A percentile compares a stretch with the other conserved stretches of the same genome.
phyloP scores from a whole-genome alignment of 345 rosid genomes.

The Gossypium turneri region DNA sequence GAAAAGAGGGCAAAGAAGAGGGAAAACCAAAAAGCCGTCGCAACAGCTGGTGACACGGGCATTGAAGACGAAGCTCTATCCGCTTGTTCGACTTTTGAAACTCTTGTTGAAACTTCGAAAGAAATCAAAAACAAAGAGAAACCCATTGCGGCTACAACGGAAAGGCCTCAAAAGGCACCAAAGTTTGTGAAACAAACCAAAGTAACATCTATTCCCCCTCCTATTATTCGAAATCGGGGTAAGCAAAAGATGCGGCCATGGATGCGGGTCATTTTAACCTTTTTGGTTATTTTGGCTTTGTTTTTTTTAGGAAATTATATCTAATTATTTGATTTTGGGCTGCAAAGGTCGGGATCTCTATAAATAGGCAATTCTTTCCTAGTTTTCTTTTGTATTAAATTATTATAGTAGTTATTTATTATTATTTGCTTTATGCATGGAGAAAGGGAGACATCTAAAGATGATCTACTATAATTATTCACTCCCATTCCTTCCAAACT shows the following conservation, averaged over 20 bases:
- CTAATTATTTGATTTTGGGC: neutral
- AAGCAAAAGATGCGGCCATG: neutral
- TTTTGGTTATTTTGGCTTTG: neutral
- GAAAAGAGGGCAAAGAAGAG: constrained; percentile 5
- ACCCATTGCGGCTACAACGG: neutral
- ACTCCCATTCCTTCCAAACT: no score
- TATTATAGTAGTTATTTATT: no score
- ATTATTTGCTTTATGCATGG: no score
- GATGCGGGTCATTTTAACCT: neutral
- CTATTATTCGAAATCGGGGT: neutral
- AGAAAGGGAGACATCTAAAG: no score
- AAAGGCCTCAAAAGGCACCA: neutral
- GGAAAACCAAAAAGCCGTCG: neutral
- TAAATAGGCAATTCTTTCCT: no score
- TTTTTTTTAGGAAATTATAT: neutral
- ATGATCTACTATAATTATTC: no score
- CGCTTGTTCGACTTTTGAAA: neutral
- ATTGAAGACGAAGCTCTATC: neutral
- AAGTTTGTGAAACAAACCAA: neutral
- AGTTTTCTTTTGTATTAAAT: no score
- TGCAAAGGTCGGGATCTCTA: neutral
- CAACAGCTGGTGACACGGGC: neutral
- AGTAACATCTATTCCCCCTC: neutral
- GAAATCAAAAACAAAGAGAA: neutral
- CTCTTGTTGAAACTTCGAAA: neutral